A percentile compares a stretch with the other conserved stretches of the same genome.
phyloP scores from a whole-genome alignment of 2,329 filamentous ascomycete genomes.

The Alternaria metachromatica region DNA sequence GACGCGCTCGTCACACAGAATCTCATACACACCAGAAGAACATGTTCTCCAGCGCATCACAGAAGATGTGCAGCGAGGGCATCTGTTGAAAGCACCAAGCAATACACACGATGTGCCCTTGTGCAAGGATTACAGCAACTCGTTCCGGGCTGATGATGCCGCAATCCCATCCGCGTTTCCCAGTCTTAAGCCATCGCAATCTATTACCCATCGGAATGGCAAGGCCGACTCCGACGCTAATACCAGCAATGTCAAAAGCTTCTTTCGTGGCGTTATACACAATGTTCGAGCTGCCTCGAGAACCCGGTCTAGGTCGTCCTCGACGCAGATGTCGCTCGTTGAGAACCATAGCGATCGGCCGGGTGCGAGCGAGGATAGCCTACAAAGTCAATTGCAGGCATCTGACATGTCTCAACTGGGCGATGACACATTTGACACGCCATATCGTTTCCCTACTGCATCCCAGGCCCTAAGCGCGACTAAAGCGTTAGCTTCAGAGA shows the following conservation, averaged over 20 bases:
- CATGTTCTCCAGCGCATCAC: slow-evolving; percentile 23
- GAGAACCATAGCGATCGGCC: slow-evolving; percentile 9
- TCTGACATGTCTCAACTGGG: neutral
- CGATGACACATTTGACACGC: neutral
- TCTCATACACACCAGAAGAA: slow-evolving; percentile 28
- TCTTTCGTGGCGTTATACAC: slow-evolving; percentile 32
- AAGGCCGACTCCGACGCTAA: slow-evolving; percentile 11
- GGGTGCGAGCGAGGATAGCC: slow-evolving; percentile 7
- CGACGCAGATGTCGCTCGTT: slow-evolving; percentile 13
- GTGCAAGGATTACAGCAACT: slow-evolving; percentile 5
- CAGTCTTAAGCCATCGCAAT: slow-evolving; percentile 5
- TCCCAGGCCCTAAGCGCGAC: slow-evolving; percentile 2
- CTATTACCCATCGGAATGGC: slow-evolving; percentile 7
- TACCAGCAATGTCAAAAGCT: slow-evolving; percentile 20
- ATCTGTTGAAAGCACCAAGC: neutral
- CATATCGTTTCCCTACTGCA: neutral
- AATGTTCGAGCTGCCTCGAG: slow-evolving; percentile 31
- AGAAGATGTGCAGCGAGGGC: slow-evolving; percentile 21
- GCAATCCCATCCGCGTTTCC: slow-evolving; percentile 15
- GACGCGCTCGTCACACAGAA: slow-evolving; percentile 10
- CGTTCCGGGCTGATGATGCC: slow-evolving; percentile 8
- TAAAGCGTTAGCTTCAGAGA: neutral
- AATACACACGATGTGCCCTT: neutral
- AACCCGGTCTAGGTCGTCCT: slow-evolving; percentile 25
- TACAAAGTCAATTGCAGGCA: slow-evolving; percentile 2